These are phyloP conservation scores for Dichotomopilus funicola DNA, from an alignment of 2,329 filamentous ascomycete genomes.

Conservation along the genomic window DNA sequence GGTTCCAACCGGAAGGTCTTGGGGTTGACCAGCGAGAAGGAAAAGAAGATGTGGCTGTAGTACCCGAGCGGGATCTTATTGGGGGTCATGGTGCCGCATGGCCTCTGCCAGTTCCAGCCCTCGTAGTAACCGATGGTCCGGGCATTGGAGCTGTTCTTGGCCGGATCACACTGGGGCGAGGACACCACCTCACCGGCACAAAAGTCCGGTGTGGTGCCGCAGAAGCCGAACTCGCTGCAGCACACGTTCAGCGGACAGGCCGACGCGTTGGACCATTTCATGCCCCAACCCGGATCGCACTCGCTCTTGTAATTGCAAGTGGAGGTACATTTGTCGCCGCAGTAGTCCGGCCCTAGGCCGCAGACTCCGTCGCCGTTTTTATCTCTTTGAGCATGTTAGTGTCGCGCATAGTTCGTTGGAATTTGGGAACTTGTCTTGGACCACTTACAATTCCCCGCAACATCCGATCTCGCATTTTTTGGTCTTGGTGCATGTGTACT, in stretches of 20 bases:
- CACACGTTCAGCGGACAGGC: conserved; percentile 35
- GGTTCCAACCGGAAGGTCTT: conserved; percentile 1
- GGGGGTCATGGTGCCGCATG: conserved; percentile 16
- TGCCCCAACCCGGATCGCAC: conserved; percentile 7
- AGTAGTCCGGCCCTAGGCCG: conserved; percentile 1
- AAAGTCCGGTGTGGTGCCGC: conserved; percentile 26
- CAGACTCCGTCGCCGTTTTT: not conserved
- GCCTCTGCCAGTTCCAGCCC: conserved; percentile 16
- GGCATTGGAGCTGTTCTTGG: conserved; percentile 1
- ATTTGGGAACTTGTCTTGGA: no score
- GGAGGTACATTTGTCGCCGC: not conserved
- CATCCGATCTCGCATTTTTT: not conserved
- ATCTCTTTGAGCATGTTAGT: not conserved
- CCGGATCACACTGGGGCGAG: not conserved
- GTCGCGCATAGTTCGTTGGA: not conserved
- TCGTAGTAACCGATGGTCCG: conserved; percentile 27
- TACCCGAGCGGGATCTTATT: not conserved
- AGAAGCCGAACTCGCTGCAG: conserved; percentile 31
- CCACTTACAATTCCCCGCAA: not conserved
- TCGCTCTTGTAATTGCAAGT: conserved; percentile 2
- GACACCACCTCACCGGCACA: conserved; percentile 18
- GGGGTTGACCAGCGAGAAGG: not conserved
- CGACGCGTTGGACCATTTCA: not conserved
- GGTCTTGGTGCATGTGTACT: not conserved
- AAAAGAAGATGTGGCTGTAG: conserved; percentile 3